These are phyloP conservation scores for Lanmaoa pseudosensibilis DNA, from an alignment of 768 basidiomycete species.

Conservation along the genomic window DNA sequence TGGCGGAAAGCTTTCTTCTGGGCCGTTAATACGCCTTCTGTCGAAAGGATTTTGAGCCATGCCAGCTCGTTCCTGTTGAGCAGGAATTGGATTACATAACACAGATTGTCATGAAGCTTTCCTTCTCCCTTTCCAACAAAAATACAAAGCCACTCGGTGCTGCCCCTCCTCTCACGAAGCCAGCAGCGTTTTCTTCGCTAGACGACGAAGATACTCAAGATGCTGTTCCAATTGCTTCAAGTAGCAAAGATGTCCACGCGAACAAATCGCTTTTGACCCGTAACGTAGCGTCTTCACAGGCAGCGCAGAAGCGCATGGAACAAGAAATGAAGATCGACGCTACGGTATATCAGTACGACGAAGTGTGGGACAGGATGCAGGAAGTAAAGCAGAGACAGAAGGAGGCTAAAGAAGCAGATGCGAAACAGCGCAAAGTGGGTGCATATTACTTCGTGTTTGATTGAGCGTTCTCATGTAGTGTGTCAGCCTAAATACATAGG, in stretches of 20 bases:
- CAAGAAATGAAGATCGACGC: conserved; percentile 76
- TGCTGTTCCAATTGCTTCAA: conserved; percentile 45
- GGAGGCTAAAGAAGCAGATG: conserved; percentile 71
- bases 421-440: conserved; percentile 75
- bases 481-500: conserved; percentile 90
- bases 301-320: conserved; percentile 72
- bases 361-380: conserved; percentile 96
- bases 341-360: conserved; percentile 93
- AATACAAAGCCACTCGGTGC: conserved; percentile 56
- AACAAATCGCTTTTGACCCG: conserved; percentile 61
- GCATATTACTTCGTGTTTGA: neutral
- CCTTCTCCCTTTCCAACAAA: conserved; percentile 70
- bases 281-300: conserved; percentile 59
- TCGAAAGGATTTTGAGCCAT: conserved; percentile 69
- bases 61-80: neutral
- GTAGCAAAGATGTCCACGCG: conserved; percentile 40
- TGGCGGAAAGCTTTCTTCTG: conserved; percentile 77
- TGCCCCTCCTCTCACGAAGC: conserved; percentile 53
- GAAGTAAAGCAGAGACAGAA: conserved; percentile 75
- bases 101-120: conserved; percentile 70
- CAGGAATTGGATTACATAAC: conserved; percentile 22
- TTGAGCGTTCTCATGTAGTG: conserved; percentile 11
- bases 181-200: conserved; percentile 61
- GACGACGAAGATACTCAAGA: conserved; percentile 63
- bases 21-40: conserved; percentile 86